phyloP scores from a whole-genome alignment of 768 basidiomycete species.

The Coprinopsis marcescibilis region DNA sequence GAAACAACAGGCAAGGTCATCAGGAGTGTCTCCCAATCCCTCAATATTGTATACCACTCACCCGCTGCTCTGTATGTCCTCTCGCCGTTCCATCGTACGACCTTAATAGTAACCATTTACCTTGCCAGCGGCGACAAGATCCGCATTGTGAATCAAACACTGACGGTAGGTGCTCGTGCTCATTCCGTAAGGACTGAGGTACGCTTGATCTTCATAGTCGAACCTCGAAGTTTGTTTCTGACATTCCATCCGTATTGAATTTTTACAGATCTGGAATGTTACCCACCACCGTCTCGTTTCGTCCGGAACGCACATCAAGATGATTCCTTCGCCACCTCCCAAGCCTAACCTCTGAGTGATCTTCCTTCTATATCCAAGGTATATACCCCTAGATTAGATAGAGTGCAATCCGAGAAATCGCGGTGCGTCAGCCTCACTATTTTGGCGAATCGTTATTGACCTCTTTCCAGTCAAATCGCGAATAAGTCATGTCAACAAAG shows the following conservation, averaged over 20 bases:
- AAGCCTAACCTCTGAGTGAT: background rate
- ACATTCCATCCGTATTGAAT: background rate
- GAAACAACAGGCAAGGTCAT: constrained; percentile 19
- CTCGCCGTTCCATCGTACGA: background rate
- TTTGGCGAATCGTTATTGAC: too few relatives aligned
- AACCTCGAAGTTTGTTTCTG: background rate
- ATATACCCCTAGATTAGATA: too few relatives aligned
- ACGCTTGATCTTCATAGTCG: constrained; percentile 2
- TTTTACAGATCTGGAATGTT: constrained; percentile 48
- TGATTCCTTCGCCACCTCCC: background rate
- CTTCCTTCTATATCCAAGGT: too few relatives aligned
- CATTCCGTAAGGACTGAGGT: constrained; percentile 49
- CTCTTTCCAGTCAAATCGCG: too few relatives aligned
- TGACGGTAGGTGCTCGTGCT: constrained; percentile 42
- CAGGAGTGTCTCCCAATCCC: constrained; percentile 42
- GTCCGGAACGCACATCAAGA: constrained; percentile 49
- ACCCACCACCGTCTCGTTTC: constrained; percentile 47
- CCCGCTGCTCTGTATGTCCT: constrained; percentile 42
- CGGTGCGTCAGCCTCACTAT: too few relatives aligned
- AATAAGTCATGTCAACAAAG: too few relatives aligned
- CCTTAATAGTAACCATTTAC: background rate
- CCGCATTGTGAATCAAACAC: constrained; percentile 46
- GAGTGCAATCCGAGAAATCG: too few relatives aligned
- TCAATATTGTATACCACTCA: constrained; percentile 51
- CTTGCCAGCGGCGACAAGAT: constrained; percentile 40